Base-by-base conservation (phyloP, 305 asterid species). In the Ilex paraguariensis region DNA sequence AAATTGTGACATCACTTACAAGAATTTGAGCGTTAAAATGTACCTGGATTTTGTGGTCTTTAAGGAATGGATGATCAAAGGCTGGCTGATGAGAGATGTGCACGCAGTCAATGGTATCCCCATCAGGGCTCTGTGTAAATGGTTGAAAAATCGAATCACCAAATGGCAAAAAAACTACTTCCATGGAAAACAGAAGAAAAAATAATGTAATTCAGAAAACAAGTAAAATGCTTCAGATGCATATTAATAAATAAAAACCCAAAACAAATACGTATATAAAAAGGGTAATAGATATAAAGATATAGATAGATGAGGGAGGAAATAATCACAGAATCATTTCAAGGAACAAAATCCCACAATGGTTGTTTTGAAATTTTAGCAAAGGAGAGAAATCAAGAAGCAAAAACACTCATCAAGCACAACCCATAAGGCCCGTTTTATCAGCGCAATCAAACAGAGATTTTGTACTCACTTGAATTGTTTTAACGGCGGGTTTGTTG, bases 41-140 rank as follows among this genome's bases (percentile, higher is more conserved):
- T 33, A 87, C 95, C 96, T 86, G 96, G 66, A 88, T 82, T 76
- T 88, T 88, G 82, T 88, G 96, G 82, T 88, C 95, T 81, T 81
- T 88, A 76, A 88, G 93, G 64, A 86, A 88, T 57, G 96, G 96
- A 21, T 86, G 95, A 71, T 88, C 96, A 71, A 88, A 84, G 53
- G 95, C 95, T 17, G 92, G 95, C 70, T 88, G 95, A 44, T 79
- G 81, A 74, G 91, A 69, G 70, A 88, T 75, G 78, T 67, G 92
- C 8, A 88, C 84, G 56, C 96, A 88, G 68, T 88, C 96, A 64
- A 88, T 84, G 61, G 62, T 76, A 78, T 88, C 95, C 50, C 95
- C 96, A 76, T 88, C 96, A 60, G 85, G 75, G 64, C 90, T 88
- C 96, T 88, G 92, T 69, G 63, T 50, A 76, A 67, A 60, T 71